Percentiles rank a stretch among this genome's conserved stretches.
Evolutionary conservation across 129 eudicot genomes (phyloP).

Genomic region (Glebionis coronaria): DNA sequence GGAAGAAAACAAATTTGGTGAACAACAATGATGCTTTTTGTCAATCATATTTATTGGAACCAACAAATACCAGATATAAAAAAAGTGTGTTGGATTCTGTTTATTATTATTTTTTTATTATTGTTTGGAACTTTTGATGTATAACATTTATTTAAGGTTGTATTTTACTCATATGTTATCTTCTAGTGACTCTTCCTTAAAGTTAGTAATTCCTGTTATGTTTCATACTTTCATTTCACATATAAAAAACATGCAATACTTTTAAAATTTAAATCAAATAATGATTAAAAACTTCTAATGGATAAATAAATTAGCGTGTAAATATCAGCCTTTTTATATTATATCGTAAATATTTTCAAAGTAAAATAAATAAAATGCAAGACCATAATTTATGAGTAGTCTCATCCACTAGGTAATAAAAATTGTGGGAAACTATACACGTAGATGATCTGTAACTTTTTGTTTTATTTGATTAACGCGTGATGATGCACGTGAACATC

Average conservation of each 20-base stretch:
- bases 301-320: too few species aligned
- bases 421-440: slow-evolving; percentile 3
- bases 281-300: neutral
- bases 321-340: neutral
- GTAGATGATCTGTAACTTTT: neutral
- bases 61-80: slow-evolving; percentile 20
- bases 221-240: neutral
- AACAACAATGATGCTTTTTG: slow-evolving; percentile 29
- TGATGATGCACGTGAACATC: slow-evolving; percentile 17
- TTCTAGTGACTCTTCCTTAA: neutral
- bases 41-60: slow-evolving; percentile 17
- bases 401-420: neutral
- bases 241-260: too few species aligned
- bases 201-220: neutral
- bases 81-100: slow-evolving; percentile 16
- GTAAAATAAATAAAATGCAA: too few species aligned
- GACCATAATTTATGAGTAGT: slow-evolving; percentile 11
- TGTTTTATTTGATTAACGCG: slow-evolving; percentile 10
- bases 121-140: neutral
- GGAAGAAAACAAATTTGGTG: slow-evolving; percentile 33
- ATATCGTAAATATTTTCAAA: neutral
- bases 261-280: neutral
- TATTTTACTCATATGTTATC: neutral
- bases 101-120: neutral
- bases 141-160: neutral